Evolutionary conservation across 495 filamentous ascomycete species (phyloP).

Genomic region (Aspergillus sparsus): DNA sequence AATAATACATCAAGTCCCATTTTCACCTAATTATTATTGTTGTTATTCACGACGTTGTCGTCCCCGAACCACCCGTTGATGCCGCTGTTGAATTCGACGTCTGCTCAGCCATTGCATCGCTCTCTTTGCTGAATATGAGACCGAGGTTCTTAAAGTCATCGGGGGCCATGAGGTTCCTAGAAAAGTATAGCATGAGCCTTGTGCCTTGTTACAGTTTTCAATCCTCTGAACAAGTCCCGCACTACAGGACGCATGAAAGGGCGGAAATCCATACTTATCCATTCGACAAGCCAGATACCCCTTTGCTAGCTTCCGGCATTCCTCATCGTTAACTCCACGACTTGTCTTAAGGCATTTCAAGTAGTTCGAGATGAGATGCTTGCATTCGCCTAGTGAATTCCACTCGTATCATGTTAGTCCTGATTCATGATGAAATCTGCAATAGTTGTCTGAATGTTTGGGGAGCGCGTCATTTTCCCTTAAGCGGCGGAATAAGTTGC

Average conservation of each 20-base stretch:
- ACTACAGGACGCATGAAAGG: background rate
- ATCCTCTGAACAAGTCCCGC: background rate
- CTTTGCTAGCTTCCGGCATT: conserved; percentile 83
- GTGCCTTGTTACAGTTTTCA: background rate
- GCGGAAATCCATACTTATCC: conserved; percentile 71
- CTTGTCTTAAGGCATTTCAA: conserved; percentile 79
- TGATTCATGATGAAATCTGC: background rate
- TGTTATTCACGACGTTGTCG: background rate
- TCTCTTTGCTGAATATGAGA: conserved; percentile 59
- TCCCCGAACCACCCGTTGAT: background rate
- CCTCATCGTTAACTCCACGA: conserved; percentile 78
- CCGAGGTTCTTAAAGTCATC: conserved; percentile 94
- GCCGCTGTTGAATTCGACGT: conserved; percentile 11
- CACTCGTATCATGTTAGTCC: conserved; percentile 69
- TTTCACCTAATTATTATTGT: background rate
- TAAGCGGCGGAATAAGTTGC: background rate
- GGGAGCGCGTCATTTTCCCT: too few relatives aligned
- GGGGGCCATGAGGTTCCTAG: conserved; percentile 90
- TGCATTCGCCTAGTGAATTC: conserved; percentile 91
- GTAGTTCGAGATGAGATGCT: conserved; percentile 78
- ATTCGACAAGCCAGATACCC: conserved; percentile 88
- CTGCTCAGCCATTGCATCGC: conserved; percentile 11
- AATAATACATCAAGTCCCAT: background rate
- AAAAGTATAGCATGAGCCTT: conserved; percentile 10
- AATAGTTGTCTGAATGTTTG: background rate